Evolutionary conservation across 176 grass and related monocot species (phyloP).

Genomic region (Zoysia pacifica): DNA sequence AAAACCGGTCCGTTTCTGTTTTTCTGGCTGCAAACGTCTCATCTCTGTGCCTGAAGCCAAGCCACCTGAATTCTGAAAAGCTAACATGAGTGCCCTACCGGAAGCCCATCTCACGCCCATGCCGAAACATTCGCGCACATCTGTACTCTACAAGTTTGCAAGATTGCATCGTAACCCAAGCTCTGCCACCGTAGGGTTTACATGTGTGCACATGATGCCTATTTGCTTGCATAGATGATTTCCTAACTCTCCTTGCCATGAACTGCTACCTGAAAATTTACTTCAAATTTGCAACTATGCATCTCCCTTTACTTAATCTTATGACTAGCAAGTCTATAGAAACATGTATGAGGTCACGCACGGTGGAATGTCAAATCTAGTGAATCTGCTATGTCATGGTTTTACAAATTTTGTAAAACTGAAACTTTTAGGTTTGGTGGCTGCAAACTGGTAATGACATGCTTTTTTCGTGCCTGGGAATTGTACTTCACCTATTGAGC

Average conservation of each 20-base stretch:
- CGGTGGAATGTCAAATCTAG: background rate
- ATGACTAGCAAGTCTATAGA: background rate
- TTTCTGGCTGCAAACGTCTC: conserved; percentile 42
- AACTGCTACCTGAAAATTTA: conserved; percentile 4
- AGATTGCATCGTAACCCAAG: conserved; percentile 32
- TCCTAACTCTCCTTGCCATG: conserved; percentile 11
- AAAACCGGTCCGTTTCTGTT: conserved; percentile 10
- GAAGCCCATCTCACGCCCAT: conserved; percentile 23
- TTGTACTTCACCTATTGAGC: background rate
- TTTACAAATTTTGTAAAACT: background rate
- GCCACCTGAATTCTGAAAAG: conserved; percentile 44
- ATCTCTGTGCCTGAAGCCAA: conserved; percentile 30
- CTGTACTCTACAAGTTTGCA: conserved; percentile 21
- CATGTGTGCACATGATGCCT: conserved; percentile 27
- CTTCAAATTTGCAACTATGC: background rate
- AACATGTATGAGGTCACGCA: background rate
- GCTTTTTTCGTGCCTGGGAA: background rate
- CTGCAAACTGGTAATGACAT: background rate
- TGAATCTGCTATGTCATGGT: background rate
- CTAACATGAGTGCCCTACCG: conserved; percentile 27
- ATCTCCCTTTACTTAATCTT: background rate
- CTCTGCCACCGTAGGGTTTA: conserved; percentile 37
- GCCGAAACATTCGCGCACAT: background rate
- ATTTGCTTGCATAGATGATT: conserved; percentile 32
- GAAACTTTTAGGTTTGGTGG: background rate